phyloP scores from a whole-genome alignment of 2,329 filamentous ascomycete species.

The Colletotrichum sp. region DNA sequence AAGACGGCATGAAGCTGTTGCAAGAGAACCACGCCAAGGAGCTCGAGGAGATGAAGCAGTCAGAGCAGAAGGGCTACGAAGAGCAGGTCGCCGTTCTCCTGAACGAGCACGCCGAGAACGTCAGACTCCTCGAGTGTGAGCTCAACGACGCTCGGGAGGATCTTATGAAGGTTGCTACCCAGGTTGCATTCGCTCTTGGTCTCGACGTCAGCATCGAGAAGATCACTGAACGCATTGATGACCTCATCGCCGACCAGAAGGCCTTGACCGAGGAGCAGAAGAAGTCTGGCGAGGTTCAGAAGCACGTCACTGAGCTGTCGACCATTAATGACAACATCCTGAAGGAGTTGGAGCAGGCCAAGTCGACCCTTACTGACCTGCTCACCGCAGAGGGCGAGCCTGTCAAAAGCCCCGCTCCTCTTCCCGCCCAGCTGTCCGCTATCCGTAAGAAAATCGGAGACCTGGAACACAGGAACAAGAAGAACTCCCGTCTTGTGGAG shows the following conservation, averaged over 20 bases:
- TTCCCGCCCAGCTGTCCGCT: constrained; percentile 61
- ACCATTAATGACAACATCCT: constrained; percentile 63
- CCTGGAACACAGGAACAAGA: constrained; percentile 75
- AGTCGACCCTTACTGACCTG: constrained; percentile 56
- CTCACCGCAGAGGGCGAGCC: constrained; percentile 53
- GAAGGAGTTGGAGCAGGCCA: constrained; percentile 66
- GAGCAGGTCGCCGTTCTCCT: constrained; percentile 62
- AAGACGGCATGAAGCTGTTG: constrained; percentile 55
- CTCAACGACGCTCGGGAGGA: constrained; percentile 70
- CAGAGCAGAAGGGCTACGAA: constrained; percentile 61
- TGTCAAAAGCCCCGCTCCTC: constrained; percentile 46
- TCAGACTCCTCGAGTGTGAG: constrained; percentile 63
- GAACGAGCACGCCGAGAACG: constrained; percentile 61
- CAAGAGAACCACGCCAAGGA: constrained; percentile 55
- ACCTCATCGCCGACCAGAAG: constrained; percentile 62
- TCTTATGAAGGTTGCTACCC: constrained; percentile 66
- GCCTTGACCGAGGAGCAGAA: constrained; percentile 63
- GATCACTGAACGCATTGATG: constrained; percentile 64
- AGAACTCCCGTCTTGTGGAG: constrained; percentile 89
- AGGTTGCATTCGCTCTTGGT: constrained; percentile 64
- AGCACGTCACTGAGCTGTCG: constrained; percentile 59
- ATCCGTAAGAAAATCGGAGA: constrained; percentile 70
- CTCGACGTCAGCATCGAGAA: constrained; percentile 71
- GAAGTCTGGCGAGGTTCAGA: constrained; percentile 61
- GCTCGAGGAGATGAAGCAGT: constrained; percentile 50